Percentiles rank a stretch among this genome's conserved stretches.
phyloP scores from a whole-genome alignment of 2,329 filamentous ascomycete genomes.

The Penicillium sp. region DNA sequence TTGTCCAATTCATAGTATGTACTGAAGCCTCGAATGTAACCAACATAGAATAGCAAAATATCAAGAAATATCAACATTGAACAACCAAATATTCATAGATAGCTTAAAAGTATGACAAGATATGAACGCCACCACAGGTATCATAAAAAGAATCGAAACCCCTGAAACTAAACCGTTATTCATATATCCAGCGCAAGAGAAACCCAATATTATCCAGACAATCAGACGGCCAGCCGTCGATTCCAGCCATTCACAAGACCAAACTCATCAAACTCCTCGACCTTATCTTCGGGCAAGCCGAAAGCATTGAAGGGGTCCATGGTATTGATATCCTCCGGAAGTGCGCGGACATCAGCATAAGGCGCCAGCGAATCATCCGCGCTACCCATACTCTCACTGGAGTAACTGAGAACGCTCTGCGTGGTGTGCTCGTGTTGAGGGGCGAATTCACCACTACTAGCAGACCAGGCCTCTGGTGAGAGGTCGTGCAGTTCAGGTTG shows the following conservation, averaged over 20 bases:
- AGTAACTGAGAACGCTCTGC: constrained; percentile 61
- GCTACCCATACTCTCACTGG: constrained; percentile 61
- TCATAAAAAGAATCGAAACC: too few species aligned
- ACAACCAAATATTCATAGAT: too few species aligned
- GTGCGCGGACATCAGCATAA: constrained; percentile 23
- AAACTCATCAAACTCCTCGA: constrained; percentile 33
- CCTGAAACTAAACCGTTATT: too few species aligned
- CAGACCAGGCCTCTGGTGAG: constrained; percentile 42
- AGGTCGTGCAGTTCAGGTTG: constrained; percentile 37
- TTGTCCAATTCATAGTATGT: too few species aligned
- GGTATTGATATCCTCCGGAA: constrained; percentile 31
- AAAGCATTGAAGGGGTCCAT: constrained; percentile 40
- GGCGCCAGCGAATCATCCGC: constrained; percentile 47
- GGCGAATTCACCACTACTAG: constrained; percentile 41
- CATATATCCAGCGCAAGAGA: too few species aligned
- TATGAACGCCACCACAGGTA: background rate
- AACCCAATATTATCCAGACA: too few species aligned
- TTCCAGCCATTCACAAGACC: constrained; percentile 35
- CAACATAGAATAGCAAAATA: too few species aligned
- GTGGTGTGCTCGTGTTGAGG: constrained; percentile 35
- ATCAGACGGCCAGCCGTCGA: constrained; percentile 36
- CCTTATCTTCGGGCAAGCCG: constrained; percentile 36
- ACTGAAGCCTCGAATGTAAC: too few species aligned
- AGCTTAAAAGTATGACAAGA: background rate
- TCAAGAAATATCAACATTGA: too few species aligned